Evolutionary conservation across 2,329 filamentous ascomycete species (phyloP).

Genomic region (Neonectria faginata): DNA sequence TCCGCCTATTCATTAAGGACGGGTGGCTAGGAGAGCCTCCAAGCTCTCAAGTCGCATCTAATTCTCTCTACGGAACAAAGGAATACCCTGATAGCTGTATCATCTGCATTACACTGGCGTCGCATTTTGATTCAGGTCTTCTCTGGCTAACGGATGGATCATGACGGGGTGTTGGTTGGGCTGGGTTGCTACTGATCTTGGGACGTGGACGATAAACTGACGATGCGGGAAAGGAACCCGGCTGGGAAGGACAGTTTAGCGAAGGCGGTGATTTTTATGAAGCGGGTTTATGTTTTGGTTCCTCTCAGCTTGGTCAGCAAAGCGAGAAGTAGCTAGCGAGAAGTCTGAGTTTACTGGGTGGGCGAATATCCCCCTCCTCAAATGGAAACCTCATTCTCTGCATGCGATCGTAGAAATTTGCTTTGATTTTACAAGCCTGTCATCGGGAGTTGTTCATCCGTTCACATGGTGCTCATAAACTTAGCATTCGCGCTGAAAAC

Average conservation of each 20-base stretch:
- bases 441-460: neutral
- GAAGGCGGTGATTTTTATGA: constrained; percentile 30
- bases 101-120: constrained; percentile 48
- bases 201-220: constrained; percentile 10
- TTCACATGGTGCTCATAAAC: neutral
- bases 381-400: constrained; percentile 1
- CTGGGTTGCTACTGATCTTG: constrained; percentile 18
- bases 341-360: constrained; percentile 1
- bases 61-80: constrained; percentile 39
- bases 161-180: constrained; percentile 41
- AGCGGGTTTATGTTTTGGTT: constrained; percentile 17
- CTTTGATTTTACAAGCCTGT: neutral
- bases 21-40: constrained; percentile 21
- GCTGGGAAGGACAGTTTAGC: constrained; percentile 27
- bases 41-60: constrained; percentile 34
- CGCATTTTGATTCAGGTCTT: constrained; percentile 42
- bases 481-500: neutral
- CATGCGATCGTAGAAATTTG: neutral
- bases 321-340: constrained; percentile 32
- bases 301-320: constrained; percentile 30
- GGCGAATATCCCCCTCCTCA: neutral
- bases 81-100: constrained; percentile 42
- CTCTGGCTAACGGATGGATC: constrained; percentile 35
- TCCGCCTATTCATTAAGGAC: constrained; percentile 20
- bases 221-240: constrained; percentile 15